phyloP scores from a whole-genome alignment of 306 rosid species.

The Prunus kanzakura region DNA sequence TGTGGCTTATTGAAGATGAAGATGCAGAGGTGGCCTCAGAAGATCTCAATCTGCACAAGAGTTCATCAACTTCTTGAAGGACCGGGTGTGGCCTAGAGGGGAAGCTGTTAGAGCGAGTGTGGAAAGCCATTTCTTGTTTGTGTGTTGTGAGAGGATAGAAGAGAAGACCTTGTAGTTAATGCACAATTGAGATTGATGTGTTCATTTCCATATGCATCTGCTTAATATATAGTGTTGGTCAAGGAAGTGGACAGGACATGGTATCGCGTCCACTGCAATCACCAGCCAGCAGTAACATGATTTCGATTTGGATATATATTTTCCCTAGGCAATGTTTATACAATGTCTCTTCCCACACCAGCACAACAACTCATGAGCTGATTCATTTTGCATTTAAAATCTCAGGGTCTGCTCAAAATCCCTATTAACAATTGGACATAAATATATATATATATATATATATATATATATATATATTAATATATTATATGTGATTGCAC shows the following conservation, averaged over 20 bases:
- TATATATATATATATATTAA: neutral
- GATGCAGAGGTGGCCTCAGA: conserved; percentile 21
- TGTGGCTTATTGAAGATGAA: conserved; percentile 16
- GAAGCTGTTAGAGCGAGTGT: conserved; percentile 30
- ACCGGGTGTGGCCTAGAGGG: conserved; percentile 35
- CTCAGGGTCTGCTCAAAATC: neutral
- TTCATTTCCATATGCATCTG: neutral
- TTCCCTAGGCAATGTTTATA: conserved; percentile 7
- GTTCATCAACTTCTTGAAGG: conserved; percentile 12
- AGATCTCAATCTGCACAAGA: conserved; percentile 22
- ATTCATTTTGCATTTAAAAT: neutral
- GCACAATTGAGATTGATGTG: conserved; percentile 2
- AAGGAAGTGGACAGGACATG: conserved; percentile 26
- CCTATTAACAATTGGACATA: neutral
- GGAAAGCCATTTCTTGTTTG: conserved; percentile 11
- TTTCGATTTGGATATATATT: conserved; percentile 24
- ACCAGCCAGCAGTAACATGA: conserved; percentile 9
- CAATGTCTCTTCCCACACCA: conserved; percentile 20
- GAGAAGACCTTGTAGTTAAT: neutral
- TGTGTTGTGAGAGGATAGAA: neutral
- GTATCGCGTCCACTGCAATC: conserved; percentile 20
- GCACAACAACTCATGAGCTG: conserved; percentile 19
- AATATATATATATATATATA: neutral
- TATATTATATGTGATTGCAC: neutral
- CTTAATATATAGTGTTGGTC: neutral